A percentile compares a stretch with the other conserved stretches of the same genome.
phyloP scores from a whole-genome alignment of 768 basidiomycete genomes.

The Phanerochaete sordida region DNA sequence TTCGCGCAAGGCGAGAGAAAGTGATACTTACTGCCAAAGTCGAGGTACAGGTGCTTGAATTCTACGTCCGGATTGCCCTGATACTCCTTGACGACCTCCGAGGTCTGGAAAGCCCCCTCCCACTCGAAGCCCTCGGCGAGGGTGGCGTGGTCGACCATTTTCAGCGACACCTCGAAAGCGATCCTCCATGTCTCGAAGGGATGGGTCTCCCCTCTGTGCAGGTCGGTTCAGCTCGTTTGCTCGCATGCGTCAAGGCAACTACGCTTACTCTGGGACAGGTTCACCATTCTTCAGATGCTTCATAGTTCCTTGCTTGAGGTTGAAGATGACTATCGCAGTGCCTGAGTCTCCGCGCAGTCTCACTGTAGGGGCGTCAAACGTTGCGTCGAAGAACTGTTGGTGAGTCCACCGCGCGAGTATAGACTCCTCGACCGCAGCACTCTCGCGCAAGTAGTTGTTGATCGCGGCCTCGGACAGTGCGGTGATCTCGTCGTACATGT shows the following conservation, averaged over 20 bases:
- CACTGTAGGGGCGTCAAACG: constrained; percentile 18
- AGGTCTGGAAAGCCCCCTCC: background rate
- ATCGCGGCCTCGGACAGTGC: constrained; percentile 22
- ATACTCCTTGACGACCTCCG: constrained; percentile 14
- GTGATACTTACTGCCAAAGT: constrained; percentile 18
- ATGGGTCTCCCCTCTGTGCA: background rate
- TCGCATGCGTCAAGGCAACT: too few relatives aligned
- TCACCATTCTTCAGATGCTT: constrained; percentile 2
- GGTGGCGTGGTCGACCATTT: constrained; percentile 11
- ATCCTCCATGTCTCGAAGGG: constrained; percentile 12
- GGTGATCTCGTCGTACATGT: constrained; percentile 22
- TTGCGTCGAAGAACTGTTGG: constrained; percentile 15
- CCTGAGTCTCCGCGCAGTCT: constrained; percentile 16
- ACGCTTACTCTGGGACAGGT: constrained; percentile 3
- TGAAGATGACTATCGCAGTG: constrained; percentile 19
- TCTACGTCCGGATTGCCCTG: constrained; percentile 10
- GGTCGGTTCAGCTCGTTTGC: background rate
- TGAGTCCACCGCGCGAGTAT: constrained; percentile 11
- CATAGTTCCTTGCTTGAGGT: constrained; percentile 12
- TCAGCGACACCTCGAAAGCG: constrained; percentile 25
- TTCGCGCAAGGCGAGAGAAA: background rate
- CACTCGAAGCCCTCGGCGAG: constrained; percentile 2
- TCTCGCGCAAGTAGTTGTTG: constrained; percentile 17
- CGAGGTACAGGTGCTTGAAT: constrained; percentile 22
- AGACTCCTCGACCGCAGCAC: background rate